These are phyloP conservation scores for Oryza australiensis DNA, from an alignment of 176 grass and related monocot species.

Conservation along the genomic window DNA sequence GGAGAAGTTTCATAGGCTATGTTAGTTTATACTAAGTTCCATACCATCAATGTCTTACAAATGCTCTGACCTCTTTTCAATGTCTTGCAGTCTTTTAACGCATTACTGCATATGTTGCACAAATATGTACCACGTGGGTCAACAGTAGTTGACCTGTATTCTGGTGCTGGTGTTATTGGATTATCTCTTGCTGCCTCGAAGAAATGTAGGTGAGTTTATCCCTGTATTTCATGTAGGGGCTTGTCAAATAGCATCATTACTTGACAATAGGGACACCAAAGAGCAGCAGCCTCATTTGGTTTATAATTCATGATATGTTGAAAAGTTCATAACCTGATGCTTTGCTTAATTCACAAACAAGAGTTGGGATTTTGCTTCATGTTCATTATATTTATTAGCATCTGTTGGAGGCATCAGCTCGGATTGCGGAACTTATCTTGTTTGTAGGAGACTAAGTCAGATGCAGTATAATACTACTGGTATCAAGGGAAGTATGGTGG, in stretches of 20 bases:
- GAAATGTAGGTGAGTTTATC: constrained; percentile 76
- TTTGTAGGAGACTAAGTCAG: constrained; percentile 3
- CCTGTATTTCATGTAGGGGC: background rate
- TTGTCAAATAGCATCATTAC: background rate
- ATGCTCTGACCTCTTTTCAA: constrained; percentile 30
- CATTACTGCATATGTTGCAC: constrained; percentile 77
- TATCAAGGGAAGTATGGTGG: background rate
- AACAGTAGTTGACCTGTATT: constrained; percentile 96
- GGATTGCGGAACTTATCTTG: background rate
- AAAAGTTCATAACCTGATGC: background rate
- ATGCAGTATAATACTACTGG: background rate
- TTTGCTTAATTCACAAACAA: constrained; percentile 13
- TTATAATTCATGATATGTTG: background rate
- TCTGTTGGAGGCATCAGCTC: constrained; percentile 7
- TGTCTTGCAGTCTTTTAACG: constrained; percentile 72
- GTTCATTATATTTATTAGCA: background rate
- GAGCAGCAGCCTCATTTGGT: background rate
- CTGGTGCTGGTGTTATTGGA: constrained; percentile 90
- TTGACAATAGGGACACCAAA: background rate
- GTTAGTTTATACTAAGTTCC: constrained; percentile 13
- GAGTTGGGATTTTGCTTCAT: constrained; percentile 4
- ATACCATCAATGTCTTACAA: constrained; percentile 12
- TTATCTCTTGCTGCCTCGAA: constrained; percentile 77
- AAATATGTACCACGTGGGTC: constrained; percentile 91
- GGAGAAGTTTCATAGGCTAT: background rate